phyloP scores from a whole-genome alignment of 148 eudicot genomes.

The Salicornia ramosissima region DNA sequence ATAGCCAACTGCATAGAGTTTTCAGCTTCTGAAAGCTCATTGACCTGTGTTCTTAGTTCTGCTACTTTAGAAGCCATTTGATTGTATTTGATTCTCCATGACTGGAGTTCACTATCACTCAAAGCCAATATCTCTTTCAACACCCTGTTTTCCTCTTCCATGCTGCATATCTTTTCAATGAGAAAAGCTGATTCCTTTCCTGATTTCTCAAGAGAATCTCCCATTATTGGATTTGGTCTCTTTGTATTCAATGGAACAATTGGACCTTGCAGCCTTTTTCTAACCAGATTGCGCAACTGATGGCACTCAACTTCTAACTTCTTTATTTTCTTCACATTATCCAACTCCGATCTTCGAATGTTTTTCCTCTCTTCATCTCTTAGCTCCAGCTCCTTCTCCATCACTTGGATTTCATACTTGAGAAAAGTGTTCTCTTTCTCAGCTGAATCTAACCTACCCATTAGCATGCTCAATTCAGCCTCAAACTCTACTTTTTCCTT shows the following conservation, averaged over 20 bases:
- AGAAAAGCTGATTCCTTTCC: slow-evolving; percentile 34
- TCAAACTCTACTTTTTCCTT: slow-evolving; percentile 38
- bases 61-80: slow-evolving; percentile 38
- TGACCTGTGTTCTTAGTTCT: slow-evolving; percentile 40
- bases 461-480: slow-evolving; percentile 50
- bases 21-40: slow-evolving; percentile 30
- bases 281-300: slow-evolving; percentile 44
- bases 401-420: slow-evolving; percentile 59
- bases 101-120: slow-evolving; percentile 47
- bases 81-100: slow-evolving; percentile 31
- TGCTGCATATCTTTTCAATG: slow-evolving; percentile 36
- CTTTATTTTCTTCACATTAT: slow-evolving; percentile 39
- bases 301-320: slow-evolving; percentile 71
- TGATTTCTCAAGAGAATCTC: slow-evolving; percentile 17
- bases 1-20: slow-evolving; percentile 28
- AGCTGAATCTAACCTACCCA: slow-evolving; percentile 50
- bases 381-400: slow-evolving; percentile 65
- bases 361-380: slow-evolving; percentile 46
- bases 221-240: slow-evolving; percentile 25
- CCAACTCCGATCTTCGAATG: slow-evolving; percentile 36
- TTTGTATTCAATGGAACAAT: slow-evolving; percentile 26
- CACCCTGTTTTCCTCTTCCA: slow-evolving; percentile 63
- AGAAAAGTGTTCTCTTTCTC: slow-evolving; percentile 73
- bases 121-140: slow-evolving; percentile 43
- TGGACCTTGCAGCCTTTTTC: slow-evolving; percentile 48